phyloP scores from a whole-genome alignment of 495 filamentous ascomycete genomes.

The Lasiosphaeria hispida region DNA sequence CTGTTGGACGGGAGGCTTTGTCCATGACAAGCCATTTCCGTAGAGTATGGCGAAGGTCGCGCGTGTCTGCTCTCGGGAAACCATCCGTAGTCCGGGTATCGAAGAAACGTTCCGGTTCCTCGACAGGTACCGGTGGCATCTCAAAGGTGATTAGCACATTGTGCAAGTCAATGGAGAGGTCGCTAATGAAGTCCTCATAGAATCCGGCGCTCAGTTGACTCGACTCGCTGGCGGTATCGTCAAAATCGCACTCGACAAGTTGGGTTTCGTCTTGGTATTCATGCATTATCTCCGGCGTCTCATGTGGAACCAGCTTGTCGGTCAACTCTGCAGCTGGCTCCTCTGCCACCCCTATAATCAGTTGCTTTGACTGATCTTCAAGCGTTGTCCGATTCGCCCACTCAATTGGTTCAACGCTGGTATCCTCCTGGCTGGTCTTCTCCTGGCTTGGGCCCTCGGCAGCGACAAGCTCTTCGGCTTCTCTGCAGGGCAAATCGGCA shows the following conservation, averaged over 20 bases:
- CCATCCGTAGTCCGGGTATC: no score
- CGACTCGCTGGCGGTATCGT: background rate
- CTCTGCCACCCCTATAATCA: no score
- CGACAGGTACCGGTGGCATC: background rate
- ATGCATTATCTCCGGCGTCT: background rate
- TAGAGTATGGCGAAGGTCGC: conserved; percentile 12
- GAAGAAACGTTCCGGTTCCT: background rate
- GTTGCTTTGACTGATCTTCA: no score
- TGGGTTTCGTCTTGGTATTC: background rate
- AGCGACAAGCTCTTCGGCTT: no score
- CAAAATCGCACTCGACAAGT: background rate
- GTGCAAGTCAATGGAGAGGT: background rate
- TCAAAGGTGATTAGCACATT: background rate
- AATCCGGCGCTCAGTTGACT: background rate
- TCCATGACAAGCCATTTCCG: conserved; percentile 12
- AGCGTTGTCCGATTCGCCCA: no score
- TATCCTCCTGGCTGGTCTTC: no score
- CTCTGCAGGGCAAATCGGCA: no score
- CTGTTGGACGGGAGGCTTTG: conserved; percentile 7
- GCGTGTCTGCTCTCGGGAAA: background rate
- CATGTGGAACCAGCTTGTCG: background rate
- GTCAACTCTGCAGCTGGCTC: no score
- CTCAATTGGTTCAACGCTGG: no score
- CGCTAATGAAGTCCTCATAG: background rate
- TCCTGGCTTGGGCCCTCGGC: no score